Conservation (phyloP, 768 basidiomycete species). For the Ramaria rubella region DNA sequence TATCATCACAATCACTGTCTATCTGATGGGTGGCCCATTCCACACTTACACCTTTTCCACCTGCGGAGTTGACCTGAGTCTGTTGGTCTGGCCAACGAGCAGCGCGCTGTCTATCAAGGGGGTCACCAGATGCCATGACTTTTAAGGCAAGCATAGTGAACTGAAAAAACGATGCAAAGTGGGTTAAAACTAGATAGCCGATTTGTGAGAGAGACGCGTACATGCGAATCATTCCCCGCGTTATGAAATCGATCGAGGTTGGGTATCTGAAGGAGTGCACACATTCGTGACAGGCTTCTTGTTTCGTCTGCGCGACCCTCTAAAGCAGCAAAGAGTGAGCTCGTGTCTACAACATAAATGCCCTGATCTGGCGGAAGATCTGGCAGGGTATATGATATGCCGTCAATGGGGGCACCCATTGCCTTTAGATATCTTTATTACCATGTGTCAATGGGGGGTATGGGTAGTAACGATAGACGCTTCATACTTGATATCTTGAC, state of each 20-base stretch:
- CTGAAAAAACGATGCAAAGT: slow-evolving; percentile 29
- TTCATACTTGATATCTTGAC: slow-evolving; percentile 66
- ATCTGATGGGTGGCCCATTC: slow-evolving; percentile 10
- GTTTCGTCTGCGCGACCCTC: slow-evolving; percentile 54
- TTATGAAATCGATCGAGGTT: slow-evolving; percentile 61
- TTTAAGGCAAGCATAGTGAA: slow-evolving; percentile 62
- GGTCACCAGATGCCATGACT: slow-evolving; percentile 68
- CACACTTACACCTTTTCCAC: slow-evolving; percentile 10
- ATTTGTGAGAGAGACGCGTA: slow-evolving; percentile 28
- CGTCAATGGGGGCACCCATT: slow-evolving; percentile 47
- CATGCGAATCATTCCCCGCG: slow-evolving; percentile 82
- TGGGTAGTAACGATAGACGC: slow-evolving; percentile 10
- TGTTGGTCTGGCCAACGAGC: slow-evolving; percentile 66
- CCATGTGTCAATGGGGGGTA: not conserved
- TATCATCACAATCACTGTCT: slow-evolving; percentile 14
- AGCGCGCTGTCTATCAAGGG: slow-evolving; percentile 69
- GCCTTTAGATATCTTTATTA: slow-evolving; percentile 46
- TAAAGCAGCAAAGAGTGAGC: slow-evolving; percentile 68
- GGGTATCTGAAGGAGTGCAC: slow-evolving; percentile 53
- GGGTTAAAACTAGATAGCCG: slow-evolving; percentile 6
- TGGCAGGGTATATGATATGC: slow-evolving; percentile 50
- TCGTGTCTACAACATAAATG: slow-evolving; percentile 64
- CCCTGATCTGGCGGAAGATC: slow-evolving; percentile 46
- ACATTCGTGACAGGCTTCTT: slow-evolving; percentile 53
- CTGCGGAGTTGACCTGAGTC: not conserved